phyloP scores from a whole-genome alignment of 2,329 filamentous ascomycete genomes.

The Xylariaceae sp. region DNA sequence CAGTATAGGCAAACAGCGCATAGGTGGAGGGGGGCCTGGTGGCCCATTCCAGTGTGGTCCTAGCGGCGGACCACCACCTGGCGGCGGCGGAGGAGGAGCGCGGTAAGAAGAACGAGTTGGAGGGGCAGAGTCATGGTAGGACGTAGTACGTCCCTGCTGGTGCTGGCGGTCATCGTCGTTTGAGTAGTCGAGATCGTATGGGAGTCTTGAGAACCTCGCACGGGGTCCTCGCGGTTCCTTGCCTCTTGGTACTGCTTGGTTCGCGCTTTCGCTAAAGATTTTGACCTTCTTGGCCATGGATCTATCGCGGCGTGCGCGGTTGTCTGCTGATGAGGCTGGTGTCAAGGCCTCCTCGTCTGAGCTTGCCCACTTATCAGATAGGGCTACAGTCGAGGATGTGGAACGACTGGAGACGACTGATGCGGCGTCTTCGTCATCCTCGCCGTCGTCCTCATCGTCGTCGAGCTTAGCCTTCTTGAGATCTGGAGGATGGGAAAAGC shows the following conservation, averaged over 20 bases:
- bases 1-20: constrained; percentile 3
- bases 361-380: constrained; percentile 31
- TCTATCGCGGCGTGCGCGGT: constrained; percentile 7
- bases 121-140: background rate
- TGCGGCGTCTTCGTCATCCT: constrained; percentile 27
- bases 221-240: constrained; percentile 1
- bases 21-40: constrained; percentile 6
- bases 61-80: background rate
- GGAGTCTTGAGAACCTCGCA: background rate
- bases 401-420: constrained; percentile 32
- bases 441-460: constrained; percentile 7
- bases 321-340: constrained; percentile 14
- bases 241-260: constrained; percentile 2
- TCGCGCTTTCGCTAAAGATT: constrained; percentile 9
- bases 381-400: constrained; percentile 27
- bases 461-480: constrained; percentile 19
- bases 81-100: constrained; percentile 16
- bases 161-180: constrained; percentile 19
- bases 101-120: background rate
- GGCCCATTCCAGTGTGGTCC: constrained; percentile 17
- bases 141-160: background rate
- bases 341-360: constrained; percentile 32
- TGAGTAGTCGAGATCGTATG: constrained; percentile 3
- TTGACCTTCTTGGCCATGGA: constrained; percentile 5
- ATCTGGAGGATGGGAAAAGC: constrained; percentile 28